Conservation (phyloP, 495 filamentous ascomycete genomes). For the Aspergillus sparsus region DNA sequence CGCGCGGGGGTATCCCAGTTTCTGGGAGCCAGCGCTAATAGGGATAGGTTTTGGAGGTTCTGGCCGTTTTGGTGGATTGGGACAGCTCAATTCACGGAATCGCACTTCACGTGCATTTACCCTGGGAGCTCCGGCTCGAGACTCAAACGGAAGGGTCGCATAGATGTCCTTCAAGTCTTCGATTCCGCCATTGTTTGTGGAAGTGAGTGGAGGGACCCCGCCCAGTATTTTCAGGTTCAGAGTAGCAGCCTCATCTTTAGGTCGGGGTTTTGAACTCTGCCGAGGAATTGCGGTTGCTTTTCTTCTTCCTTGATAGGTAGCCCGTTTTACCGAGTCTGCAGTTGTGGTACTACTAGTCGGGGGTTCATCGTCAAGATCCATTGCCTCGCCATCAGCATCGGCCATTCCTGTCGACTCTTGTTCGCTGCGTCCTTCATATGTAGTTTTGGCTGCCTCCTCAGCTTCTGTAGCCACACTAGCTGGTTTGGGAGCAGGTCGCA, state of each 20-base stretch:
- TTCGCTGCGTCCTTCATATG: conserved; percentile 26
- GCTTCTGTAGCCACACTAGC: conserved; percentile 45
- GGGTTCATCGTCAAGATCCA: conserved; percentile 53
- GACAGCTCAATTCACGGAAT: conserved; percentile 53
- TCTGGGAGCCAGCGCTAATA: conserved; percentile 25
- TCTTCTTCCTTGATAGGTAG: conserved; percentile 10
- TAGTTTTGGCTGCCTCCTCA: conserved; percentile 42
- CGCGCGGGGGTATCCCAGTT: conserved; percentile 36
- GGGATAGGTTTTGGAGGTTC: conserved; percentile 35
- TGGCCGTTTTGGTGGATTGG: conserved; percentile 61
- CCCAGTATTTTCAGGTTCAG: conserved; percentile 63
- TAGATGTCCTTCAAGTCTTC: conserved; percentile 65
- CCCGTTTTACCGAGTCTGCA: conserved; percentile 11
- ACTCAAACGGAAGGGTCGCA: conserved; percentile 71
- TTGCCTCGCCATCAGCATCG: conserved; percentile 39
- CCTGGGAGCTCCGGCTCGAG: conserved; percentile 47
- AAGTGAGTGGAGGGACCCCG: conserved; percentile 65
- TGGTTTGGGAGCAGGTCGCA: conserved; percentile 34
- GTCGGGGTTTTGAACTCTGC: conserved; percentile 31
- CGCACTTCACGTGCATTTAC: conserved; percentile 32
- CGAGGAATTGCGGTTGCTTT: conserved; percentile 20
- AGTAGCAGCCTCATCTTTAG: conserved; percentile 45
- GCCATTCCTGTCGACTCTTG: conserved; percentile 17
- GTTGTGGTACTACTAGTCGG: conserved; percentile 20
- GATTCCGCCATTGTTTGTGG: conserved; percentile 55